Evolutionary conservation across 805 yeast species (phyloP).

Genomic region (Saturnispora bothae): DNA sequence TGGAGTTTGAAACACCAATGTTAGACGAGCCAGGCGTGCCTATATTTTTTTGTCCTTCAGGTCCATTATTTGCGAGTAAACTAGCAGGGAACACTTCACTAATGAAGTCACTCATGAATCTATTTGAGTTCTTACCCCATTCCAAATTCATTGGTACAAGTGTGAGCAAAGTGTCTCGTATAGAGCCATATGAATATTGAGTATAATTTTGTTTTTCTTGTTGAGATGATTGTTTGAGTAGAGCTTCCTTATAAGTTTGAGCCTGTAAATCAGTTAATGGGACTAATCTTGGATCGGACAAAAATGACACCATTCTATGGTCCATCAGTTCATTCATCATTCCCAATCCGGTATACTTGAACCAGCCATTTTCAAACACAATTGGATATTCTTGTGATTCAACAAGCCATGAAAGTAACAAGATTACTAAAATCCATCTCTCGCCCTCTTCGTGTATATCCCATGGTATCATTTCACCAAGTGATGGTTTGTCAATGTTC

Average conservation of each 20-base stretch:
- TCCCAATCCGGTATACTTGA: too few species aligned
- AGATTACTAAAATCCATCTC: constrained; percentile 40
- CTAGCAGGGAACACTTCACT: constrained; percentile 19
- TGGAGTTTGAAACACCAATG: too few species aligned
- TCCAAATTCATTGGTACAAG: constrained; percentile 16
- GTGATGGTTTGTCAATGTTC: constrained; percentile 50
- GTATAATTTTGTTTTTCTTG: background rate
- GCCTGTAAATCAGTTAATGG: background rate
- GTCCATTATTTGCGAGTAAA: constrained; percentile 6
- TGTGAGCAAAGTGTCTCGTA: background rate
- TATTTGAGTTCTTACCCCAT: constrained; percentile 24
- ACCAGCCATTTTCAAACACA: too few species aligned
- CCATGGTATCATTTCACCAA: constrained; percentile 43
- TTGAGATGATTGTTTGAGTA: background rate
- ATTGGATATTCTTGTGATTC: constrained; percentile 1
- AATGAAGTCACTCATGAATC: constrained; percentile 25
- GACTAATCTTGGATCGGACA: constrained; percentile 14
- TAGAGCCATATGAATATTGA: background rate
- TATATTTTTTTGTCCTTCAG: constrained; percentile 7
- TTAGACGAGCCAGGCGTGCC: too few species aligned
- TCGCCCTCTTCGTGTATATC: constrained; percentile 37
- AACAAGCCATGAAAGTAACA: constrained; percentile 30
- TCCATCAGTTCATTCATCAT: too few species aligned
- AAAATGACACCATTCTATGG: too few species aligned
- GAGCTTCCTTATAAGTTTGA: background rate